These are phyloP conservation scores for Tulasnella sp. DNA, from an alignment of 768 basidiomycete species.

Conservation along the genomic window DNA sequence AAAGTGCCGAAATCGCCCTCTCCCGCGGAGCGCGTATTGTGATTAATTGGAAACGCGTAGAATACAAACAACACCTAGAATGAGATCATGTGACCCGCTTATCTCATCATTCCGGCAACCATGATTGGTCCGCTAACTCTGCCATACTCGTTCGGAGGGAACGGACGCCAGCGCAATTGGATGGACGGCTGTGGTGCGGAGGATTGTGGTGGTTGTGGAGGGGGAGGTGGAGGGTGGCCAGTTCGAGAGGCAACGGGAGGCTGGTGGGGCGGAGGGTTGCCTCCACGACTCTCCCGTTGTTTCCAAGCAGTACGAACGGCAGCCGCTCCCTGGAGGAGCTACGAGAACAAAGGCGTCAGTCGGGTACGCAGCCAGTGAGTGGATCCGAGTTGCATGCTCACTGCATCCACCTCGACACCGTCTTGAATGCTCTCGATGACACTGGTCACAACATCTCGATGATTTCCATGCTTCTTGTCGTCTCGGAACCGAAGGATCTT, in stretches of 20 bases:
- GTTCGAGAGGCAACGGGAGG: slow-evolving; percentile 9
- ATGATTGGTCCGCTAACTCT: slow-evolving; percentile 17
- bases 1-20: neutral
- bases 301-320: slow-evolving; percentile 20
- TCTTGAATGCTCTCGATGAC: slow-evolving; percentile 89
- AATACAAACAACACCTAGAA: neutral
- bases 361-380: neutral
- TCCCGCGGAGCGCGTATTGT: neutral
- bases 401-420: slow-evolving; percentile 83
- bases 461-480: slow-evolving; percentile 92
- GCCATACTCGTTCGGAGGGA: slow-evolving; percentile 16
- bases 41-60: neutral
- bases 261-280: neutral
- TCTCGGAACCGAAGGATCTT: slow-evolving; percentile 88
- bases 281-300: slow-evolving; percentile 4
- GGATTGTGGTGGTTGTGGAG: slow-evolving; percentile 4
- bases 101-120: slow-evolving; percentile 17
- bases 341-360: neutral
- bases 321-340: slow-evolving; percentile 14
- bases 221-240: slow-evolving; percentile 8
- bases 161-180: slow-evolving; percentile 8
- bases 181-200: neutral
- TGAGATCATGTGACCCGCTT: neutral
- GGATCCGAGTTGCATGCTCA: slow-evolving; percentile 32
- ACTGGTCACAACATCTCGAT: slow-evolving; percentile 70